phyloP scores from a whole-genome alignment of 768 basidiomycete species.

The Boletus rubescentipes region DNA sequence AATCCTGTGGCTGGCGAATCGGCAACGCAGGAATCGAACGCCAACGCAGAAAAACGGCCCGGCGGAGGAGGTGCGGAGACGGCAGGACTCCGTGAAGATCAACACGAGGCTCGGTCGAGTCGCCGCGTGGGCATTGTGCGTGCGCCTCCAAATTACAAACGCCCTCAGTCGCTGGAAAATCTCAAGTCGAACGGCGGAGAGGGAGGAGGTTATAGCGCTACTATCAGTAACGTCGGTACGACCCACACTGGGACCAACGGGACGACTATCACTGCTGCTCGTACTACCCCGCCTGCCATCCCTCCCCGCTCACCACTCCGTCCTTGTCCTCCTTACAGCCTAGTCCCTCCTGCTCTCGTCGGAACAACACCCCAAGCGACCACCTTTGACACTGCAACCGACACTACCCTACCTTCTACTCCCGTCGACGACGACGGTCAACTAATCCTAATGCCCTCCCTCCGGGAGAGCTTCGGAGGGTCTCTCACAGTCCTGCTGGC shows the following conservation, averaged over 20 bases:
- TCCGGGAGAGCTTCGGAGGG: constrained; percentile 32
- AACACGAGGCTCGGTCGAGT: constrained; percentile 38
- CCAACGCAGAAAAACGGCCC: not conserved
- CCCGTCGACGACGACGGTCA: constrained; percentile 14
- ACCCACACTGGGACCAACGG: constrained; percentile 11
- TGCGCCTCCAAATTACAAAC: constrained; percentile 37
- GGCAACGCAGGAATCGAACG: not conserved
- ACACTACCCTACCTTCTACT: not conserved
- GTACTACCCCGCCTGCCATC: constrained; percentile 22
- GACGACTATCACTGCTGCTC: not conserved
- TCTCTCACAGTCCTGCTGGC: constrained; percentile 33
- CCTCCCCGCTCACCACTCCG: constrained; percentile 34
- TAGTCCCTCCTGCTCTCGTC: constrained; percentile 11
- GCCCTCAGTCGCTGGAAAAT: constrained; percentile 30
- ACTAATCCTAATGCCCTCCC: constrained; percentile 28
- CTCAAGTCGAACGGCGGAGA: constrained; percentile 21
- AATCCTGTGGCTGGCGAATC: constrained; percentile 7
- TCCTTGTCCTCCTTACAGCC: constrained; percentile 22
- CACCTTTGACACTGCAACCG: not conserved
- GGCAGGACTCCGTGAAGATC: constrained; percentile 17
- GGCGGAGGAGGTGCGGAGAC: constrained; percentile 23
- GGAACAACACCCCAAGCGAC: constrained; percentile 11
- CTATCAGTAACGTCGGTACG: constrained; percentile 9
- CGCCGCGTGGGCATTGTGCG: constrained; percentile 44
- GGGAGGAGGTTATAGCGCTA: constrained; percentile 8